A percentile compares a stretch with the other conserved stretches of the same genome.
Evolutionary conservation across 2,329 filamentous ascomycete species (phyloP).

Genomic region (Rhynchosporium agropyri): DNA sequence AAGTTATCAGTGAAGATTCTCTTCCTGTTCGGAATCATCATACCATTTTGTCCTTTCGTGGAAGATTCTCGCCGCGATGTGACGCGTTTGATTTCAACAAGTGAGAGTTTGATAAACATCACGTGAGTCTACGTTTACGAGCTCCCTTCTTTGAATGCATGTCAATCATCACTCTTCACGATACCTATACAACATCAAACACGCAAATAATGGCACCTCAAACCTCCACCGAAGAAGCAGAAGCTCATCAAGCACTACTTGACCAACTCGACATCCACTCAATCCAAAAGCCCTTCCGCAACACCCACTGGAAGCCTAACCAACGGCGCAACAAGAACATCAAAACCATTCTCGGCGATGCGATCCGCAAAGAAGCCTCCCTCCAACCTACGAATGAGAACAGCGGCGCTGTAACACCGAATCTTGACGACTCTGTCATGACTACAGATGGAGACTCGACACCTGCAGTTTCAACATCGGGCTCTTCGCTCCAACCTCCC

Average conservation of each 20-base stretch:
- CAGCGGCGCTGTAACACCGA: slow-evolving; percentile 75
- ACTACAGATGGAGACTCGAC: slow-evolving; percentile 52
- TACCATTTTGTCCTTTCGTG: slow-evolving; percentile 20
- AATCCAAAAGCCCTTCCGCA: slow-evolving; percentile 87
- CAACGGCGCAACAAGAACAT: slow-evolving; percentile 98
- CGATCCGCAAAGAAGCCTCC: slow-evolving; percentile 86
- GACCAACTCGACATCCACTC: slow-evolving; percentile 90
- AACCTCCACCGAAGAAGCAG: slow-evolving; percentile 44
- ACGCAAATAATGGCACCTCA: slow-evolving; percentile 37
- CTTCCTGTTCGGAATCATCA: neutral
- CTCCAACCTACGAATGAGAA: slow-evolving; percentile 79
- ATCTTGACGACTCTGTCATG: slow-evolving; percentile 53
- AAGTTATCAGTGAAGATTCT: neutral
- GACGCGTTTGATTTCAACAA: slow-evolving; percentile 16
- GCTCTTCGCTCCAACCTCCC: slow-evolving; percentile 49
- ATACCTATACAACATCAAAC: neutral
- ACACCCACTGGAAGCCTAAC: slow-evolving; percentile 85
- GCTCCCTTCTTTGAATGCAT: slow-evolving; percentile 3
- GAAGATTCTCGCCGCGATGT: slow-evolving; percentile 17
- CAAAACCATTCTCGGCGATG: slow-evolving; percentile 92
- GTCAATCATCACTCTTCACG: neutral
- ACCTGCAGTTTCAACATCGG: slow-evolving; percentile 48
- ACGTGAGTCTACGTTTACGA: slow-evolving; percentile 17
- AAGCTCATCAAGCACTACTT: slow-evolving; percentile 81
- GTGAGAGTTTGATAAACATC: slow-evolving; percentile 7